phyloP scores from a whole-genome alignment of 306 rosid species.

The Vigna reflexopilosa region DNA sequence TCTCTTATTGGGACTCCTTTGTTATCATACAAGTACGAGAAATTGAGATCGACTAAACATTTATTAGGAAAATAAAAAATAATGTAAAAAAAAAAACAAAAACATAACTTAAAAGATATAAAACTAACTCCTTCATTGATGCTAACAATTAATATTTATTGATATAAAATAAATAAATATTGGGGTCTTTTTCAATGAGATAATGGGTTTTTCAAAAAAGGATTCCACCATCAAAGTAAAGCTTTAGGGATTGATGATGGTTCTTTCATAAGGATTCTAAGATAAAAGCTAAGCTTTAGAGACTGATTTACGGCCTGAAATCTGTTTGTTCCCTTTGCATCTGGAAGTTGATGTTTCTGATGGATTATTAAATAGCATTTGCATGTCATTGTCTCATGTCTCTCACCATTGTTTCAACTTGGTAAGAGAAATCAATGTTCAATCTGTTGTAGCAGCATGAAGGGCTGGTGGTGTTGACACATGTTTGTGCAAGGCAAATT shows the following conservation, averaged over 20 bases:
- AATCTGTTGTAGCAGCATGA: too few relatives aligned
- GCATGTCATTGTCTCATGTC: background rate
- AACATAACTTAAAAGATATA: too few relatives aligned
- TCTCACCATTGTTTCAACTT: background rate
- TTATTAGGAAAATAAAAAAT: too few relatives aligned
- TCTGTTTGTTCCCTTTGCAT: background rate
- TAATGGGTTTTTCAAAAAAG: background rate
- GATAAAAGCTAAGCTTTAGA: background rate
- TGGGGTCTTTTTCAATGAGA: background rate
- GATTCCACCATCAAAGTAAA: constrained; percentile 6
- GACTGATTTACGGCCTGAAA: background rate
- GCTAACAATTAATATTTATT: too few relatives aligned
- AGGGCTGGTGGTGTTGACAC: too few relatives aligned
- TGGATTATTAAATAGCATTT: background rate
- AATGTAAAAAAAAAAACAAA: too few relatives aligned
- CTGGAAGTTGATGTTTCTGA: background rate
- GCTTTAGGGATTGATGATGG: background rate
- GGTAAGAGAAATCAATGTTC: background rate
- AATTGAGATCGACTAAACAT: too few relatives aligned
- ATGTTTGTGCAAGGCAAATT: too few relatives aligned
- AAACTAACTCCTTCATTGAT: too few relatives aligned
- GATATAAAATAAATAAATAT: too few relatives aligned
- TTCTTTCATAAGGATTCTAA: background rate
- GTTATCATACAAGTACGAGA: too few relatives aligned
- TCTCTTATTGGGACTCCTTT: too few relatives aligned